Evolutionary conservation across 2,329 filamentous ascomycete genomes (phyloP), one percentile per base, ranked within the genome.

Genomic region (Trichoderma sp.): DNA sequence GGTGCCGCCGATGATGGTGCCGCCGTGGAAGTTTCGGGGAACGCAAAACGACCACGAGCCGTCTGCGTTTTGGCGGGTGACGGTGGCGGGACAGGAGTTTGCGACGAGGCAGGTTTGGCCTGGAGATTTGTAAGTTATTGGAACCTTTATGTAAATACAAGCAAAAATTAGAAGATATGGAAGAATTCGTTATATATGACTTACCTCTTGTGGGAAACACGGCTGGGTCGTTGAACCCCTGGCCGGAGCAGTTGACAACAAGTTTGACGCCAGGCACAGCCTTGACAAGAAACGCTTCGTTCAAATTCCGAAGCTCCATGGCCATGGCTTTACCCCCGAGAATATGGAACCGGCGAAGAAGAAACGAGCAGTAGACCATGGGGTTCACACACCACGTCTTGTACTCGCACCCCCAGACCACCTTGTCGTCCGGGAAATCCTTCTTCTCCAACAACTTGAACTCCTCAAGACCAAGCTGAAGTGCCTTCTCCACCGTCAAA

Each of bases 1-100:
- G 11, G 89, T 92, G 0, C 90, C 90, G 6, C 90, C 90, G 24
- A 92, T 86, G 51, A 92, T 83, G 0, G 90, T 92, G 3, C 90
- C 90, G 3, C 90, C 90, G 39, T 87, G 83, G 30, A 89, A 86
- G 9, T 85, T 86, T 3, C 90, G 85, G 1, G 90, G 89, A 6
- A 92, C 87, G 60, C 86, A 85, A 74, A 92, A 91, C 0, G 86
- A 85, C 88, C 89, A 91, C 9, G 83, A 85, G 0, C 89, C 88
- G 79, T 90, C 87, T 0, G 82, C 81, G 74, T 88, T 86, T 75
- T 91, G 87, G 65, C 87, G 83, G 6, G 89, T 90, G 34, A 90
- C 80, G 4, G 82, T 84, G 6, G 77, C 80, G 24, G 77, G 75
- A 74, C 80, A 81, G 15, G 73, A 53, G 73, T 85, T 82, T 60